Evolutionary conservation across 352 stramenopile species (phyloP).

Genomic region (Globisporangium heterothallicum): DNA sequence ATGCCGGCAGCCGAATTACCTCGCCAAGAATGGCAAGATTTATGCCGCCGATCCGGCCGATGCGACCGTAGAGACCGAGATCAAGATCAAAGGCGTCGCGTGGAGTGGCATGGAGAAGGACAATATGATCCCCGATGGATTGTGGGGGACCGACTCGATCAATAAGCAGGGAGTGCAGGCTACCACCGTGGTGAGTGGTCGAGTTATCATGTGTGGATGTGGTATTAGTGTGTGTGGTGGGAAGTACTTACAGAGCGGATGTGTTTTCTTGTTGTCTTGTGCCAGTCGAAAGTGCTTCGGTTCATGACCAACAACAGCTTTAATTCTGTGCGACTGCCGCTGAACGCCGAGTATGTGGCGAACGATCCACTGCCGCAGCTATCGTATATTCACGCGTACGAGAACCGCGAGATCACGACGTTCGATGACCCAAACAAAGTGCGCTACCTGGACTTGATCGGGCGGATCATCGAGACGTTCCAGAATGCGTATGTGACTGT

Average conservation of each 20-base stretch:
- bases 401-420: slow-evolving; percentile 56
- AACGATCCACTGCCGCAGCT: slow-evolving; percentile 38
- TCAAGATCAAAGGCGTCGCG: slow-evolving; percentile 57
- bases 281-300: slow-evolving; percentile 33
- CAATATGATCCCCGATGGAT: slow-evolving; percentile 57
- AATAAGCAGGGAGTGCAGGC: slow-evolving; percentile 33
- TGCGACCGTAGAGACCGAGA: slow-evolving; percentile 30
- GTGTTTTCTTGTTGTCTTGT: neutral
- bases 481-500: slow-evolving; percentile 44
- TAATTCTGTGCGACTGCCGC: slow-evolving; percentile 54
- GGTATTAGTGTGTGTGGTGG: neutral
- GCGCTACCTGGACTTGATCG: slow-evolving; percentile 54
- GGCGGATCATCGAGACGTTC: slow-evolving; percentile 47
- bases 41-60: slow-evolving; percentile 39
- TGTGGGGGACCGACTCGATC: slow-evolving; percentile 30
- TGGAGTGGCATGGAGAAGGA: slow-evolving; percentile 72
- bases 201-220: neutral
- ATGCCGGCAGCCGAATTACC: slow-evolving; percentile 61
- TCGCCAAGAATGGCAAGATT: slow-evolving; percentile 51
- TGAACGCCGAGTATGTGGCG: slow-evolving; percentile 50
- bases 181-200: slow-evolving; percentile 40
- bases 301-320: slow-evolving; percentile 56
- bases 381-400: slow-evolving; percentile 47
- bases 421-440: slow-evolving; percentile 39
- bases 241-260: neutral